phyloP scores from a whole-genome alignment of 208 protist genomes.

The Trichomonas tenax region DNA sequence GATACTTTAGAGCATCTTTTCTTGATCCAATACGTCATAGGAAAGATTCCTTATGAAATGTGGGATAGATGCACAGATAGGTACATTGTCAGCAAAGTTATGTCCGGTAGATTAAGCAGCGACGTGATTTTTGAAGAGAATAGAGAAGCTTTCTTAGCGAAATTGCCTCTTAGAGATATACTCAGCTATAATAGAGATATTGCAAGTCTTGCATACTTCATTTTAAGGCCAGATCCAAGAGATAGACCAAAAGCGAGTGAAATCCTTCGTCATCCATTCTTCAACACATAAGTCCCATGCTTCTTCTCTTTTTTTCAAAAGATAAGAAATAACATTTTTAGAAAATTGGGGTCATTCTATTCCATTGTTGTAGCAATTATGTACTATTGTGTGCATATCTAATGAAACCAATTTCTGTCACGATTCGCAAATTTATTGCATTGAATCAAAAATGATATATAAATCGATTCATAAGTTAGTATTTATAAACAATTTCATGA shows the following conservation, averaged over 20 bases:
- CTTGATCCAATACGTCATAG: conserved; percentile 11
- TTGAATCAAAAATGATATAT: too few species aligned
- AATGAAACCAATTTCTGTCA: too few species aligned
- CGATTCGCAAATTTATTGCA: too few species aligned
- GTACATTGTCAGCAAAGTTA: neutral
- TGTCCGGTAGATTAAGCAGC: neutral
- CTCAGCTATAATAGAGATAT: neutral
- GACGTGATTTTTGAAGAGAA: neutral
- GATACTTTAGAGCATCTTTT: neutral
- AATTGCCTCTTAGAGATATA: neutral
- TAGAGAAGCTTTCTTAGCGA: neutral
- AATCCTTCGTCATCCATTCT: neutral
- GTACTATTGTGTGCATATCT: too few species aligned
- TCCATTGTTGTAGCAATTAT: too few species aligned
- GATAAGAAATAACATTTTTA: too few species aligned
- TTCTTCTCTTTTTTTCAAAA: too few species aligned
- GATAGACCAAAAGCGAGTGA: neutral
- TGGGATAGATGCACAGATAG: neutral
- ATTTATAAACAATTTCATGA: too few species aligned
- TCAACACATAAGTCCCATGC: neutral
- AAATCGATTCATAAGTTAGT: too few species aligned
- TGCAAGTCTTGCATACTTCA: neutral
- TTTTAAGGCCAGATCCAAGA: neutral
- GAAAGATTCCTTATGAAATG: neutral
- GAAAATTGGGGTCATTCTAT: too few species aligned